A percentile compares a stretch with the other conserved stretches of the same genome.
phyloP scores from a whole-genome alignment of 331 rosid species.

The Spiraea crenata region DNA sequence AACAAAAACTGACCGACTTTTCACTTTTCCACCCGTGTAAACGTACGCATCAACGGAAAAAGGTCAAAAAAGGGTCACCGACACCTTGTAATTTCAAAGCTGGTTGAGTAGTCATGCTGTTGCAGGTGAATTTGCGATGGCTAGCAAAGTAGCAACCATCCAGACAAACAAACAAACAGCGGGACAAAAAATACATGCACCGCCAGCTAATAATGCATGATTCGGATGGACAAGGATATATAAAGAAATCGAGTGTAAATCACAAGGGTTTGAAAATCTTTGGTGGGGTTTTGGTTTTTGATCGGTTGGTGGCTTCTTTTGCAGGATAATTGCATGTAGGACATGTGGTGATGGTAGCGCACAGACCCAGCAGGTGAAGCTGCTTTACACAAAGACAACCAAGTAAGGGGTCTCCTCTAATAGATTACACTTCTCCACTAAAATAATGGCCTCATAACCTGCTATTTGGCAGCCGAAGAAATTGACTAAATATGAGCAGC shows the following conservation, averaged over 20 bases:
- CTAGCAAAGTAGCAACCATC: constrained; percentile 22
- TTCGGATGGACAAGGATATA: constrained; percentile 40
- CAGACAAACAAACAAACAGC: constrained; percentile 27
- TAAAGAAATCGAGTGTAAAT: constrained; percentile 13
- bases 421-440: constrained; percentile 16
- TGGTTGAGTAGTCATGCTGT: no score
- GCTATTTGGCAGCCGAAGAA: background rate
- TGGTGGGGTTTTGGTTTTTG: constrained; percentile 27
- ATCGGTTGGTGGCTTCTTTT: constrained; percentile 12
- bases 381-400: constrained; percentile 37
- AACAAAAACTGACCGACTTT: background rate
- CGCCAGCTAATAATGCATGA: constrained; percentile 76
- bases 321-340: constrained; percentile 36
- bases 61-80: constrained; percentile 39
- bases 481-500: background rate
- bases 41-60: background rate
- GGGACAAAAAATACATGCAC: constrained; percentile 66
- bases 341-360: constrained; percentile 30
- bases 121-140: no score
- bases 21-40: background rate
- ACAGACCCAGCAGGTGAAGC: constrained; percentile 17
- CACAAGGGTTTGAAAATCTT: constrained; percentile 26
- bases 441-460: background rate
- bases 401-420: constrained; percentile 32
- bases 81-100: constrained; percentile 36